Percentiles rank a stretch among this genome's conserved stretches.
Conservation (phyloP, 768 basidiomycete species). For the Candolleomyces efflorescens region DNA sequence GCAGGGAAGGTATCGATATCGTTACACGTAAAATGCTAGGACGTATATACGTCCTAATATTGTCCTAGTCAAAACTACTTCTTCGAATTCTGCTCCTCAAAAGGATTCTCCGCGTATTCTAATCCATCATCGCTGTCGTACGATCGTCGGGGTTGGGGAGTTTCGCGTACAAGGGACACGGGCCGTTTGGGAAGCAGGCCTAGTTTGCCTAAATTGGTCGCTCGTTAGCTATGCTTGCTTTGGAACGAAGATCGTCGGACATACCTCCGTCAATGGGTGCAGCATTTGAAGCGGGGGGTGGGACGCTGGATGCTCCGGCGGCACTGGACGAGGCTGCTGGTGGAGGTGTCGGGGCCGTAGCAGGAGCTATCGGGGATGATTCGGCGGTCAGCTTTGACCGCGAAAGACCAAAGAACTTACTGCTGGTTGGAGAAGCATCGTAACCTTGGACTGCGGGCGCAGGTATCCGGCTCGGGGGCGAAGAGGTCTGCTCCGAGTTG, state of each 20-base stretch:
- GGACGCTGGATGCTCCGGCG: neutral
- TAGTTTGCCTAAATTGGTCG: constrained; percentile 46
- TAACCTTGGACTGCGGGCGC: constrained; percentile 13
- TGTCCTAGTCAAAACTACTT: constrained; percentile 13
- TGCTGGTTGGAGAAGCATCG: constrained; percentile 11
- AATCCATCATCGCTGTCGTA: constrained; percentile 49
- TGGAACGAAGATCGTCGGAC: neutral
- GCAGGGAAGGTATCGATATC: neutral
- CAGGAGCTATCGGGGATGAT: neutral
- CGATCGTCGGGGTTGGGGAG: constrained; percentile 13
- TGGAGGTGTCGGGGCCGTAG: neutral
- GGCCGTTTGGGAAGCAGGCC: constrained; percentile 73
- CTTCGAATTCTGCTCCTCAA: constrained; percentile 43
- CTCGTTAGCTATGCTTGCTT: neutral
- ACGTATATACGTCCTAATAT: too few species aligned
- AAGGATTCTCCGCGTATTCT: constrained; percentile 74
- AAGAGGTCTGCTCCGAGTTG: constrained; percentile 7
- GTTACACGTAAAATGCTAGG: neutral
- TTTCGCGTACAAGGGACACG: constrained; percentile 42
- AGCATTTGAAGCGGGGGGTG: constrained; percentile 10
- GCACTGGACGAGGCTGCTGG: neutral
- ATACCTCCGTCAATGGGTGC: constrained; percentile 30
- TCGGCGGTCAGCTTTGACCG: neutral
- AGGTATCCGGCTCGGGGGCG: constrained; percentile 11
- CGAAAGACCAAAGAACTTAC: neutral